Conservation (phyloP, 2,329 filamentous ascomycete species). For the Paraphaeosphaeria minitans region DNA sequence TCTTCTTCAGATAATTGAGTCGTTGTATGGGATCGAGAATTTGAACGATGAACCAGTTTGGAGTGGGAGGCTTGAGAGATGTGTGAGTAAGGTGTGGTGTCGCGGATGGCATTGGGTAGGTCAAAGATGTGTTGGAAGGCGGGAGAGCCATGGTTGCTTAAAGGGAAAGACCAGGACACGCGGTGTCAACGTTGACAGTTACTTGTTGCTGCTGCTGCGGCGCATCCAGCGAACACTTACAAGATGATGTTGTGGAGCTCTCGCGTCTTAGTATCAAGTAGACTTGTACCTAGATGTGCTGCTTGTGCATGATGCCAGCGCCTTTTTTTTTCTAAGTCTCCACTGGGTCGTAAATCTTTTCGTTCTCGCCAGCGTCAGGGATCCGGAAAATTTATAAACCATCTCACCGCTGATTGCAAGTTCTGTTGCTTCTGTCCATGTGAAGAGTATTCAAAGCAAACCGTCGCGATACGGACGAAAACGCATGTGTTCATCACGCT, state of each 20-base stretch:
- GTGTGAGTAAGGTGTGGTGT: slow-evolving; percentile 29
- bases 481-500: background rate
- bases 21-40: slow-evolving; percentile 40
- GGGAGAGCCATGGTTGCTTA: slow-evolving; percentile 17
- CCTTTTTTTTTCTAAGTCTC: slow-evolving; percentile 1
- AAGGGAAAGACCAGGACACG: background rate
- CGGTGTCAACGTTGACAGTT: background rate
- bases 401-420: background rate
- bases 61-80: slow-evolving; percentile 18
- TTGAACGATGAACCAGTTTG: slow-evolving; percentile 45
- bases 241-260: background rate
- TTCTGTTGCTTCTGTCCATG: background rate
- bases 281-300: background rate
- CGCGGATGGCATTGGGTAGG: slow-evolving; percentile 31
- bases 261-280: background rate
- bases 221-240: background rate
- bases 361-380: background rate
- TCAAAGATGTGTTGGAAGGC: slow-evolving; percentile 31
- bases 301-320: background rate
- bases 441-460: background rate
- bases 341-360: slow-evolving; percentile 5
- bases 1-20: slow-evolving; percentile 31
- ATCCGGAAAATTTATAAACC: background rate
- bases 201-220: background rate
- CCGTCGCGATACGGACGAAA: background rate